Base-by-base conservation (phyloP, 2,329 filamentous ascomycete species). In the Blastomyces silverae region DNA sequence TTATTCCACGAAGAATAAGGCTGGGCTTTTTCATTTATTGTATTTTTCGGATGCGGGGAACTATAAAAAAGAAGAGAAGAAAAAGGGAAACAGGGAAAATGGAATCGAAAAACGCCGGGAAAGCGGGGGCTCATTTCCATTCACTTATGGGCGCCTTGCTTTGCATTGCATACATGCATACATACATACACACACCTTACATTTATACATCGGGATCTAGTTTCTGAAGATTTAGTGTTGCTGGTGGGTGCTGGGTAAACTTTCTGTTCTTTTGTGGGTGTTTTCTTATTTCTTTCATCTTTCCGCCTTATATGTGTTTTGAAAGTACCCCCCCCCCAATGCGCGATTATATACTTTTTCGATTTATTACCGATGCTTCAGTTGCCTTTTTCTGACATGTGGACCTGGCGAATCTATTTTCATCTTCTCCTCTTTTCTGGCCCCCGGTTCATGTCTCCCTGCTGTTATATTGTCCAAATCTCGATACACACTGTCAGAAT, bases 161-260 rank as follows among this genome's bases (percentile, higher is more conserved):
- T 60, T 11, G 57, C 57, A 46, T 39, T 60, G 57, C 39, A 46
- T 59, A 59, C 28, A 59, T 50, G 22, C 46, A 50, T 31, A 53
- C 50, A 11, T 53, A 53, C 50, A 52, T 5, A 25, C 22, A 31
- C 22, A 31, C 39, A 39, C n/a, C 31, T 22, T 28, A 53, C 13
- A 31, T 31, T 53, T 20, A 57, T 57, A 57, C n/a, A 39, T 57
- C 22, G 55, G 55, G n/a, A 57, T 59, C n/a, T 20, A 37, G 55
- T 42, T 22, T 42, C n/a, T 42, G 13, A 57, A 39, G 20, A 57
- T 57, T 37, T 13, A 42, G 11, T 44, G 8, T n/a, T 59, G 37
- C 22, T 44, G 37, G 37, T 42, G 56, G 31, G 6, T 7, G 17
- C 17, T 8, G n/a, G 31, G 17, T 39, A 15, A 10, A 22, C 10